Evolutionary conservation across 805 yeast genomes (phyloP).

Genomic region (Starmerella sirachaensis): DNA sequence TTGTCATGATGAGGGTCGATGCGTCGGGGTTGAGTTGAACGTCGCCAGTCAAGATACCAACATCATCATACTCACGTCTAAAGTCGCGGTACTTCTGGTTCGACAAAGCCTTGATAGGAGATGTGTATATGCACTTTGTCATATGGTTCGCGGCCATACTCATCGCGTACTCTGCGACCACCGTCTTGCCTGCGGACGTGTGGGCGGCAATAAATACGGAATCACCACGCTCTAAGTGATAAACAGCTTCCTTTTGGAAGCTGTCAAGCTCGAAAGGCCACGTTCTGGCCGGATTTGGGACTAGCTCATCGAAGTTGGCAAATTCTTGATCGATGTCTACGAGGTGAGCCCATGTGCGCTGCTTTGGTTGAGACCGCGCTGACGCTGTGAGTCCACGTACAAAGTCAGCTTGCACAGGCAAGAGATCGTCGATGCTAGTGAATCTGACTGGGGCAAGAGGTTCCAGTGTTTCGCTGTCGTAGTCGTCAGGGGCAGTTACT

Average conservation of each 20-base stretch:
- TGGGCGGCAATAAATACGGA: constrained; percentile 98
- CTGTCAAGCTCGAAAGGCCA: constrained; percentile 95
- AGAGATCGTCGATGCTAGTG: constrained; percentile 34
- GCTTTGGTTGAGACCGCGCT: constrained; percentile 16
- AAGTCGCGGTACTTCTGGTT: constrained; percentile 87
- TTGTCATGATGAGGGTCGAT: constrained; percentile 91
- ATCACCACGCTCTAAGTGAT: constrained; percentile 93
- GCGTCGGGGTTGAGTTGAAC: constrained; percentile 97
- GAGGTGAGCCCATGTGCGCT: constrained; percentile 85
- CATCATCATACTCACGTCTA: constrained; percentile 68
- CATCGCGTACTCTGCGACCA: constrained; percentile 95
- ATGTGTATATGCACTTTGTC: constrained; percentile 94
- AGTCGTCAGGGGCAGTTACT: constrained; percentile 8
- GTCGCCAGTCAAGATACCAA: constrained; percentile 94
- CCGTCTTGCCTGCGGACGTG: constrained; percentile 97
- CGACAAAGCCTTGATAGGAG: constrained; percentile 85
- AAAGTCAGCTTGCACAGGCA: constrained; percentile 42
- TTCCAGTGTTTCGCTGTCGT: constrained; percentile 10
- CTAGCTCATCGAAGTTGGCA: constrained; percentile 73
- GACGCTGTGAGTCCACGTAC: constrained; percentile 27
- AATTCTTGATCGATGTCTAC: constrained; percentile 77
- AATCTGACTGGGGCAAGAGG: constrained; percentile 1
- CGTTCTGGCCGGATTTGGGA: constrained; percentile 83
- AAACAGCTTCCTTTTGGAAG: constrained; percentile 94
- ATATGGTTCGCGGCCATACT: constrained; percentile 92